Evolutionary conservation across 805 yeast species (phyloP), one percentile per base, ranked within the genome.

Genomic region (Hanseniaspora valbyensis): DNA sequence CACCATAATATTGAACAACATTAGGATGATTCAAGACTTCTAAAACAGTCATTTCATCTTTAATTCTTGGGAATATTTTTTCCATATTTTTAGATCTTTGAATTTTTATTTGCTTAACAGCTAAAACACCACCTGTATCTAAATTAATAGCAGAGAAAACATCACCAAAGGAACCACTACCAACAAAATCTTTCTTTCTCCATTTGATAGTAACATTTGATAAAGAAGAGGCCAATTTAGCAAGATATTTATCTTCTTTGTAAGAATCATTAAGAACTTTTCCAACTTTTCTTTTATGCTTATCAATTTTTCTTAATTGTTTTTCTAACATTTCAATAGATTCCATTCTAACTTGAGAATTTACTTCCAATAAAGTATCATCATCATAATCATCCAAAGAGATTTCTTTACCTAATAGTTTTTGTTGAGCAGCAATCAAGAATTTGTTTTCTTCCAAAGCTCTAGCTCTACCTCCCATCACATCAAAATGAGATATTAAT

Each of bases 1-100:
- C 96, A 46, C 98, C 98, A 61, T 79, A 89, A 63, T 90, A 92
- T 62, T 89, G 96, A 5, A 92, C 97, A 57, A 92, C 83, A 61
- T 92, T 92, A 9, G 97, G 97, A 66, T 92, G 98, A 54, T 88
- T 83, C 54, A 92, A 70, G 83, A 88, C 85, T 67, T 92, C 97
- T 58, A 92, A 68, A 1, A 90, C 96, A 0, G 94, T 83, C 96
- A 92, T 90, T 62, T 92, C 98, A 57, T 89, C 96, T 62, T 86
- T 87, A 56, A 92, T 87, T 2, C 87, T 78, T 34, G 94, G 92
- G 49, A 88, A 87, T 54, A 89, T 78, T 49, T 81, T 81, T 58
- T 84, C 78, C 60, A 89, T 82, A 1, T 92, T 77, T 58, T 86
- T 92, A 21, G 84, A 75, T 59, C 89, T 95, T 58, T 87, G 95